Conservation (phyloP, 148 eudicot genomes). For the Dianthus caryophyllus region DNA sequence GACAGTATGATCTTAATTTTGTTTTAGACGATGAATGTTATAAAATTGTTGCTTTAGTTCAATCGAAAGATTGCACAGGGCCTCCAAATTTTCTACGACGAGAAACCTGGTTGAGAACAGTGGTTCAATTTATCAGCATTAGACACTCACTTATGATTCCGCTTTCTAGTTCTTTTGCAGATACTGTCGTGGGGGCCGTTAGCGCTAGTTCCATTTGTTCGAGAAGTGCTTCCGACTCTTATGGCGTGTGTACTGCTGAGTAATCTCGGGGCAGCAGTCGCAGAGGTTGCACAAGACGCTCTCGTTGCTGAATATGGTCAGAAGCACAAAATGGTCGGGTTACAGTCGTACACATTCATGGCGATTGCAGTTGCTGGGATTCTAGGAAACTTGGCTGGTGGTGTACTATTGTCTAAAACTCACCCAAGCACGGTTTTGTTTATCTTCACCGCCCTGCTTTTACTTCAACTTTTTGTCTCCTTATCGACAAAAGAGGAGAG, state of each 20-base stretch:
- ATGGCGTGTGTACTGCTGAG: conserved; percentile 76
- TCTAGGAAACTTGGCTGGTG: conserved; percentile 74
- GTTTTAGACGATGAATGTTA: no score
- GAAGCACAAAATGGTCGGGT: conserved; percentile 54
- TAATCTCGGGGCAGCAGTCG: conserved; percentile 82
- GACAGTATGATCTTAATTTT: no score
- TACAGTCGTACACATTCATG: conserved; percentile 87
- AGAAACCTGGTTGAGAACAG: no score
- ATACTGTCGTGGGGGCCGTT: conserved; percentile 73
- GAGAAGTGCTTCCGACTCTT: conserved; percentile 57
- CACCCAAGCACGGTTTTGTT: conserved; percentile 52
- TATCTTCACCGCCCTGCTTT: conserved; percentile 46
- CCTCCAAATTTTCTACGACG: no score
- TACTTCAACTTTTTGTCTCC: conserved; percentile 49
- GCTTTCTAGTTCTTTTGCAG: conserved; percentile 73
- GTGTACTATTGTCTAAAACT: conserved; percentile 52
- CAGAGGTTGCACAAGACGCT: conserved; percentile 93
- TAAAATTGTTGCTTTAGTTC: no score
- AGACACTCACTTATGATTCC: conserved; percentile 14
- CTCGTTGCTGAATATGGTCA: conserved; percentile 88
- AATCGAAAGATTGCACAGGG: no score
- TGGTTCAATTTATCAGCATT: not conserved
- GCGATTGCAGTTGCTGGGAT: conserved; percentile 87
- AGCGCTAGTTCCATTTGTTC: conserved; percentile 55
- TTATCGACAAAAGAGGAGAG: conserved; percentile 51